phyloP scores from a whole-genome alignment of 441 rosid genomes.

The Euphorbia celastroides region DNA sequence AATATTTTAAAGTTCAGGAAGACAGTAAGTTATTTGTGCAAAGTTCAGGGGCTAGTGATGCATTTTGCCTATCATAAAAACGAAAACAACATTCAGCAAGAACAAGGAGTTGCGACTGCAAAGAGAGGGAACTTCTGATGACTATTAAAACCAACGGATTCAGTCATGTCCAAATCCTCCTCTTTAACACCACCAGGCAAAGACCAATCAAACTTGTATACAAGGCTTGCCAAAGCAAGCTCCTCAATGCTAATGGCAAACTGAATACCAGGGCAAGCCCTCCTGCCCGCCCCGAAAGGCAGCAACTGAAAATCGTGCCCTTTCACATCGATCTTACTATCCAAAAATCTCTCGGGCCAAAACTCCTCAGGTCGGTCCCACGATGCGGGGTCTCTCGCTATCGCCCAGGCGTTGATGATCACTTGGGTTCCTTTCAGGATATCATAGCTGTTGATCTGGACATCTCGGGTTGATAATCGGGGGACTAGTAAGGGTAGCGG shows the following conservation, averaged over 20 bases:
- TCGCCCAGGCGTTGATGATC: conserved; percentile 40
- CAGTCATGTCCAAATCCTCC: conserved; percentile 27
- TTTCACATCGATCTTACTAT: conserved; percentile 21
- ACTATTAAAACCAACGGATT: conserved; percentile 17
- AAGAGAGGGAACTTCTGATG: conserved; percentile 26
- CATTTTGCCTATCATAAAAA: background rate
- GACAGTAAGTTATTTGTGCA: no score
- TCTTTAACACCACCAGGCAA: conserved; percentile 22
- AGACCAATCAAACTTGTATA: conserved; percentile 29
- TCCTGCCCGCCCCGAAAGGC: conserved; percentile 39
- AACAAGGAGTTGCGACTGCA: conserved; percentile 23
- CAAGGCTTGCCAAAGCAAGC: conserved; percentile 28
- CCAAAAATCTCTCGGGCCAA: conserved; percentile 42
- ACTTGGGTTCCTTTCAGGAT: conserved; percentile 34
- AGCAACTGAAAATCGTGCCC: conserved; percentile 33
- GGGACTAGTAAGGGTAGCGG: conserved; percentile 34
- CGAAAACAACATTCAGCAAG: background rate
- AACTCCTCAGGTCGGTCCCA: conserved; percentile 41
- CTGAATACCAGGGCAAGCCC: conserved; percentile 28
- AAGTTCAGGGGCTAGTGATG: background rate
- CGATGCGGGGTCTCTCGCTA: conserved; percentile 36
- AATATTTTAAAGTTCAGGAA: no score
- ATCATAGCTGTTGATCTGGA: conserved; percentile 28
- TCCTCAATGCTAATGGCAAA: conserved; percentile 27
- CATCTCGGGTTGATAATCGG: conserved; percentile 30